Evolutionary conservation across 2,329 filamentous ascomycete genomes (phyloP).

Genomic region (Coniochaeta hoffmannii): DNA sequence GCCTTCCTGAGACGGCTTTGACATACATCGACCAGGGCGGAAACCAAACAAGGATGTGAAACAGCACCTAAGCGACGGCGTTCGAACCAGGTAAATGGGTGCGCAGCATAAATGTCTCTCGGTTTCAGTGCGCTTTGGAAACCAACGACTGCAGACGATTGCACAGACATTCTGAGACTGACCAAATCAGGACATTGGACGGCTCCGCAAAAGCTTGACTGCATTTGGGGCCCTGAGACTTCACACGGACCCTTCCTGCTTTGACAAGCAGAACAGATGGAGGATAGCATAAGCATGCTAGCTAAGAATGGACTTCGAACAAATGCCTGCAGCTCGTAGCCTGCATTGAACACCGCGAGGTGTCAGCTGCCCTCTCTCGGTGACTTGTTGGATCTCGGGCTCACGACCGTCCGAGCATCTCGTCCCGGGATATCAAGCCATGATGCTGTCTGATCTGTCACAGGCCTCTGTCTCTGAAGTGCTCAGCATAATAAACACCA

Average conservation of each 20-base stretch:
- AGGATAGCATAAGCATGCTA: not conserved
- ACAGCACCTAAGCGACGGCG: not conserved
- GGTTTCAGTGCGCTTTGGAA: constrained; percentile 1
- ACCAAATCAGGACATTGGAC: not conserved
- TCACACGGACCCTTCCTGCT: not conserved
- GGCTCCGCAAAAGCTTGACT: not conserved
- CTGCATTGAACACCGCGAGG: not conserved
- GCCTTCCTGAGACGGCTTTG: not conserved
- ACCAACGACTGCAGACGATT: not conserved
- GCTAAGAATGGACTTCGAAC: not conserved
- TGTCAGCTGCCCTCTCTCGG: not conserved
- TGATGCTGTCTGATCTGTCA: not conserved
- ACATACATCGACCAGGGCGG: not conserved
- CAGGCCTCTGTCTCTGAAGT: not conserved
- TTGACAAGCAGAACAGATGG: not conserved
- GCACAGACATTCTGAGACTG: not conserved
- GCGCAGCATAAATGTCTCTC: not conserved
- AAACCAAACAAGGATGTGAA: constrained; percentile 2
- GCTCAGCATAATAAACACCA: not conserved
- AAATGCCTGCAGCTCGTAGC: not conserved
- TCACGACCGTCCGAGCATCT: not conserved
- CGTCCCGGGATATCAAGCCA: not conserved
- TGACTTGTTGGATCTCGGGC: not conserved
- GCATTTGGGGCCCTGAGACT: not conserved
- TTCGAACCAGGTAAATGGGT: not conserved